These are phyloP conservation scores for Cyberlindnera xylosilytica DNA, from an alignment of 805 yeast genomes.

Conservation along the genomic window DNA sequence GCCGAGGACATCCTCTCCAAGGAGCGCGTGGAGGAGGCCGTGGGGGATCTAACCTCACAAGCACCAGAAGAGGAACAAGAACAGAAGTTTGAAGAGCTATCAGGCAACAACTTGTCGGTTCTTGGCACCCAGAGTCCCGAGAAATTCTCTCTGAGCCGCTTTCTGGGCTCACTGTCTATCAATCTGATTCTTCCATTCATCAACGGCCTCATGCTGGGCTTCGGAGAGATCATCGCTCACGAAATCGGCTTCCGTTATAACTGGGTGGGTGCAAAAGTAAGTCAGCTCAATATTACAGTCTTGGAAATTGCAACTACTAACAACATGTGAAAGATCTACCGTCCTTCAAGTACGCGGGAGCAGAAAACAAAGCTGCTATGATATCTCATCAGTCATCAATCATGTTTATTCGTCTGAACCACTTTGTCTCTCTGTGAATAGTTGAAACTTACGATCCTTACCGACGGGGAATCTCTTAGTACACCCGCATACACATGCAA, in stretches of 20 bases:
- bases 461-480: constrained; percentile 65
- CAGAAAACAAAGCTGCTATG: constrained; percentile 18
- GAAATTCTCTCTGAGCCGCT: constrained; percentile 1
- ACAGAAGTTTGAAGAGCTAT: neutral
- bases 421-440: constrained; percentile 30
- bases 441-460: constrained; percentile 41
- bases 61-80: neutral
- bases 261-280: constrained; percentile 69
- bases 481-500: constrained; percentile 52
- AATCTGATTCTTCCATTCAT: constrained; percentile 83
- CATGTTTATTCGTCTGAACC: no score
- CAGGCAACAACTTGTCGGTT: no score
- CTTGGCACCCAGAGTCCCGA: neutral
- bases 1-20: constrained; percentile 2
- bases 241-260: constrained; percentile 81
- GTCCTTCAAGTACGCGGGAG: constrained; percentile 31
- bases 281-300: constrained; percentile 10
- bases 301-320: neutral
- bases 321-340: constrained; percentile 25
- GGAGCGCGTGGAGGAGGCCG: neutral
- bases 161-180: constrained; percentile 46
- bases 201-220: constrained; percentile 93
- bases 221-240: constrained; percentile 93
- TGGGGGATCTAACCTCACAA: neutral
- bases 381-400: neutral